Evolutionary conservation across 2,329 filamentous ascomycete genomes (phyloP).

Genomic region (Aspergillus sp.): DNA sequence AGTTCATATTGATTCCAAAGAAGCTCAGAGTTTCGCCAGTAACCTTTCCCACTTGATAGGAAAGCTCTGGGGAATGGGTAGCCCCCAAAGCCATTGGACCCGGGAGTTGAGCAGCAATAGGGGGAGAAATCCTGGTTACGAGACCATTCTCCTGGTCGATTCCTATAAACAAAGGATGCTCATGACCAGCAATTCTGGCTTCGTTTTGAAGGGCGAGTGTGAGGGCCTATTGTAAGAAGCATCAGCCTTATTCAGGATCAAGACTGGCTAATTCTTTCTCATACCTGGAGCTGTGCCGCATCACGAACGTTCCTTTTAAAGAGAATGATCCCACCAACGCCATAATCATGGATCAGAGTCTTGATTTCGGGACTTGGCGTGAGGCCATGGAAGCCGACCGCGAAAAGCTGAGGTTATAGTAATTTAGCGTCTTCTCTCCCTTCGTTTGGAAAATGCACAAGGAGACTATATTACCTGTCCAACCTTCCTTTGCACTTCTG

Average conservation of each 20-base stretch:
- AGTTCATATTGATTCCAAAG: slow-evolving; percentile 44
- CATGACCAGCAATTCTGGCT: slow-evolving; percentile 34
- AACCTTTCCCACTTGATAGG: slow-evolving; percentile 30
- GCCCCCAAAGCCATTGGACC: slow-evolving; percentile 43
- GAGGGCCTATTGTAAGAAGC: slow-evolving; percentile 16
- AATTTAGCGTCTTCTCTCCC: not conserved
- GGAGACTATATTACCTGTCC: slow-evolving; percentile 24
- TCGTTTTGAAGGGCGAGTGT: slow-evolving; percentile 34
- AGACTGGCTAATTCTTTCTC: not conserved
- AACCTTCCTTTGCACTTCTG: slow-evolving; percentile 24
- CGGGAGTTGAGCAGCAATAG: slow-evolving; percentile 37
- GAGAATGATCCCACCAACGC: slow-evolving; percentile 38
- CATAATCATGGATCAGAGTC: slow-evolving; percentile 37
- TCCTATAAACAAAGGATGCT: slow-evolving; percentile 39
- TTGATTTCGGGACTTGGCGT: slow-evolving; percentile 38
- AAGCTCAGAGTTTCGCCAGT: slow-evolving; percentile 36
- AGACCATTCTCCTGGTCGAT: slow-evolving; percentile 45
- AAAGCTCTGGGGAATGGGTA: slow-evolving; percentile 29
- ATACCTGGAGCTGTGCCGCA: slow-evolving; percentile 34
- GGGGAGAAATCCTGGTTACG: slow-evolving; percentile 38
- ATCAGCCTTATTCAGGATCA: no score
- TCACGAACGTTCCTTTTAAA: slow-evolving; percentile 39
- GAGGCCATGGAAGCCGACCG: slow-evolving; percentile 40
- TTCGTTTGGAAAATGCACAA: not conserved
- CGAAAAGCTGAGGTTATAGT: slow-evolving; percentile 33